Percentiles rank a stretch among this genome's conserved stretches.
Conservation (phyloP, 495 filamentous ascomycete species). For the Aspergillus saccharolyticus region DNA sequence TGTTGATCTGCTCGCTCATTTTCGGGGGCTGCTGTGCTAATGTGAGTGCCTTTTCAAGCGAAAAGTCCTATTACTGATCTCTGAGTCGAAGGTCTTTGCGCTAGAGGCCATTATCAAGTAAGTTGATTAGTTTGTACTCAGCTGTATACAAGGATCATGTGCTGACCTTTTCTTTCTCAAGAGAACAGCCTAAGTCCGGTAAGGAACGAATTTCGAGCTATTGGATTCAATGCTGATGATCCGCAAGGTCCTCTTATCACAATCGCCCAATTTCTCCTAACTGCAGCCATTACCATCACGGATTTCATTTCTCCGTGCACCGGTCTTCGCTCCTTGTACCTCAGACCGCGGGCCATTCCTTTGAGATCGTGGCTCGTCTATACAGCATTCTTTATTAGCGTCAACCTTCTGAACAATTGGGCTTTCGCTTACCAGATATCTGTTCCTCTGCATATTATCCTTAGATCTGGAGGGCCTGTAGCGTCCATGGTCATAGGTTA, state of each 20-base stretch:
- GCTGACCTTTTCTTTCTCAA: slow-evolving; percentile 24
- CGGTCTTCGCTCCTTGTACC: slow-evolving; percentile 54
- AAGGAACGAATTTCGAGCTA: slow-evolving; percentile 5
- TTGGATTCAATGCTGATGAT: slow-evolving; percentile 3
- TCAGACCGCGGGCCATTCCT: slow-evolving; percentile 75
- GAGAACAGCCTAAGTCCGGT: slow-evolving; percentile 38
- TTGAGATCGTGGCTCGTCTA: slow-evolving; percentile 80
- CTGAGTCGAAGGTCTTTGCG: slow-evolving; percentile 67
- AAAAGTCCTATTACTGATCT: slow-evolving; percentile 20
- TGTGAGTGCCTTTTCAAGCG: slow-evolving; percentile 46
- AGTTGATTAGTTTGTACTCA: slow-evolving; percentile 22
- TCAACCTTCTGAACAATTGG: slow-evolving; percentile 95
- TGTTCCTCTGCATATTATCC: slow-evolving; percentile 93
- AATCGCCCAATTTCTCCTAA: slow-evolving; percentile 87
- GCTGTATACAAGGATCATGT: slow-evolving; percentile 45
- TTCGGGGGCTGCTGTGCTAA: slow-evolving; percentile 98
- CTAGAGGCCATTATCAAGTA: slow-evolving; percentile 95
- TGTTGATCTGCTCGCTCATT: slow-evolving; percentile 77
- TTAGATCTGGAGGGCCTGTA: slow-evolving; percentile 90
- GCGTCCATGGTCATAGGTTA: slow-evolving; percentile 86
- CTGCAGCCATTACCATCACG: slow-evolving; percentile 60
- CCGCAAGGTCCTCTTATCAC: slow-evolving; percentile 77
- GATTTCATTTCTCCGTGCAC: slow-evolving; percentile 70
- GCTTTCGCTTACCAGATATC: slow-evolving; percentile 96
- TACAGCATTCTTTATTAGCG: slow-evolving; percentile 83